phyloP scores from a whole-genome alignment of 1,284 basidiomycete species.

The Trametes polyzona region DNA sequence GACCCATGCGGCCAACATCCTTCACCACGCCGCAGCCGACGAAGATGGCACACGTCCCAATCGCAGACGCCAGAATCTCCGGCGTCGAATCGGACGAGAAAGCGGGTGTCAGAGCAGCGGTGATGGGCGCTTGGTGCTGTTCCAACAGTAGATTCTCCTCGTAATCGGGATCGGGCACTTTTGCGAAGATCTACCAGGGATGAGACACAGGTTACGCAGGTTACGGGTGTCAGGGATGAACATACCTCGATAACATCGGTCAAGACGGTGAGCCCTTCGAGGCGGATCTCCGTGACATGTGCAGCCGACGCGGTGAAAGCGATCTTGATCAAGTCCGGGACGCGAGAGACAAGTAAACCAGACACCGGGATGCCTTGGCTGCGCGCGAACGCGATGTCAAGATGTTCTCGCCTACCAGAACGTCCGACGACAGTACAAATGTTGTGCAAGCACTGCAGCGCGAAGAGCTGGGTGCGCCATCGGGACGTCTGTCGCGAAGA shows the following conservation, averaged over 20 bases:
- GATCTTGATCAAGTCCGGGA: constrained; percentile 95
- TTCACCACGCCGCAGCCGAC: constrained; percentile 96
- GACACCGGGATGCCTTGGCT: constrained; percentile 38
- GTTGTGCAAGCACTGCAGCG: constrained; percentile 89
- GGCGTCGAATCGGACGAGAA: constrained; percentile 95
- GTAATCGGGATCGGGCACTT: constrained; percentile 91
- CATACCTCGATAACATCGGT: constrained; percentile 90
- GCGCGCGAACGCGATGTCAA: constrained; percentile 70
- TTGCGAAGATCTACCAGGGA: constrained; percentile 72
- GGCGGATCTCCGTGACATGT: constrained; percentile 91
- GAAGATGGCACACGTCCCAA: constrained; percentile 94
- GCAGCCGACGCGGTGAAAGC: constrained; percentile 97
- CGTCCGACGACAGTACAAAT: constrained; percentile 81
- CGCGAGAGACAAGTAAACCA: constrained; percentile 76
- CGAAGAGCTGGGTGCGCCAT: constrained; percentile 97
- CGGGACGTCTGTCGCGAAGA: constrained; percentile 67
- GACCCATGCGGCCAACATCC: constrained; percentile 89
- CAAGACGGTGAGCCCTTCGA: constrained; percentile 91
- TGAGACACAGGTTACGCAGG: neutral
- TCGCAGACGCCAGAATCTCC: constrained; percentile 91
- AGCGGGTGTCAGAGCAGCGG: constrained; percentile 96
- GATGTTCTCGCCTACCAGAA: constrained; percentile 80
- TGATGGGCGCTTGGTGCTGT: constrained; percentile 98
- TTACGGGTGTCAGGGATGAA: neutral
- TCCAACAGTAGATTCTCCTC: constrained; percentile 91